Conservation (phyloP, 192 early-diverging fungal genomes). For the Geranomyces variabilis region DNA sequence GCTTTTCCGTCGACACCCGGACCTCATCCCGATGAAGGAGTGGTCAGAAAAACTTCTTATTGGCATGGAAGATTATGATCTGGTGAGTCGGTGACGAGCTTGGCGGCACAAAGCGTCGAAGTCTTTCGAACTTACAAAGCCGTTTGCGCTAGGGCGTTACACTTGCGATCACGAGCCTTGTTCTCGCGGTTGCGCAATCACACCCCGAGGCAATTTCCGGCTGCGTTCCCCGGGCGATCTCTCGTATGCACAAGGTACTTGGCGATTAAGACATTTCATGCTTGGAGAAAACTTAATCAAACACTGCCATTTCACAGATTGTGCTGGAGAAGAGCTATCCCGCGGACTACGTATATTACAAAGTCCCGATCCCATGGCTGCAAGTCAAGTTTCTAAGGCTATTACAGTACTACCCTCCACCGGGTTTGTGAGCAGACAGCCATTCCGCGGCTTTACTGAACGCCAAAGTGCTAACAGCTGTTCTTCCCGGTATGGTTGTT, state of each 20-base stretch:
- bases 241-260: conserved; percentile 74
- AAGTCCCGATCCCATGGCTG: conserved; percentile 96
- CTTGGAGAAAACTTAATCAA: no score
- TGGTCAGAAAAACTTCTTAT: conserved; percentile 84
- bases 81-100: conserved; percentile 48
- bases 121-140: conserved; percentile 15
- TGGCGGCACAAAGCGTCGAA: conserved; percentile 12
- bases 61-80: conserved; percentile 86
- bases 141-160: conserved; percentile 73
- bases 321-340: conserved; percentile 82
- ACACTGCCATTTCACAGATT: conserved; percentile 51
- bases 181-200: conserved; percentile 89
- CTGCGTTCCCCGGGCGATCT: conserved; percentile 77
- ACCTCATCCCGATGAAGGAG: conserved; percentile 80
- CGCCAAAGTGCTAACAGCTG: no score
- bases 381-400: conserved; percentile 94
- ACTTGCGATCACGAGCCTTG: conserved; percentile 78
- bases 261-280: background rate
- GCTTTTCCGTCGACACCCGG: conserved; percentile 86
- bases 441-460: background rate
- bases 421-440: conserved; percentile 50
- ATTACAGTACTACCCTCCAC: conserved; percentile 93
- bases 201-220: conserved; percentile 80
- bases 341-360: conserved; percentile 94
- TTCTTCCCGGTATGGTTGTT: background rate